Base-by-base conservation (phyloP, 768 basidiomycete genomes). In the Xerocomellus intermedius region DNA sequence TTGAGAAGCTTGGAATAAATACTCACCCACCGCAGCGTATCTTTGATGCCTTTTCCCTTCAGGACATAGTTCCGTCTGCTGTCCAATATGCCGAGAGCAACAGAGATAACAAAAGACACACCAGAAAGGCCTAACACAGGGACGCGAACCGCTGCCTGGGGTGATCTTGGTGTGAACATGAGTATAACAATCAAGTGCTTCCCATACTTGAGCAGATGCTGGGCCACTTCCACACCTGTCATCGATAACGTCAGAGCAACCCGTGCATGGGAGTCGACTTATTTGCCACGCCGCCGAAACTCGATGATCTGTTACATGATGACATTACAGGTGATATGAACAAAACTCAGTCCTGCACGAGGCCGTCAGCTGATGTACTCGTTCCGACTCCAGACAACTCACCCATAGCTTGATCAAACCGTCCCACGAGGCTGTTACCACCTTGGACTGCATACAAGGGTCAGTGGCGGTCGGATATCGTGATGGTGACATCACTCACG, bases 321-420 rank as follows among this genome's bases (percentile, higher is more conserved):
- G 33, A 48, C 37, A 57, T 48, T 54, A 60, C 57, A 56, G 33
- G 48, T 35, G 30, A 19, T 28, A 46, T 9, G 8, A 33, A 49
- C 32, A 52, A 55, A 32, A 24, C 48, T 75, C 57, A 74, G 48
- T 74, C 73, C 73, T 75, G 51, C 42, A 57, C 32, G 14, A 46
- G 52, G 26, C 8, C 9, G 36, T 64, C 48, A 56, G 54, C 32
- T 42, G 53, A 42, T 30, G 36, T 4, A 17, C 13, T 36, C 12
- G 28, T 14, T 13, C 8, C 24, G 3, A 48, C 38, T 4, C 14
- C 8, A 26, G 16, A 44, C n/a, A 8, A 79, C 87, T 61, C 69
- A 91, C 94, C 94, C 95, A 99, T 69, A 99, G 79, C 75, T 98
- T 98, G 73, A 98, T 98, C 61, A 94, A 76, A 13, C 95, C 95